These are phyloP conservation scores for Acanthamoeba triangularis DNA, from an alignment of 208 protist species.

Conservation along the genomic window DNA sequence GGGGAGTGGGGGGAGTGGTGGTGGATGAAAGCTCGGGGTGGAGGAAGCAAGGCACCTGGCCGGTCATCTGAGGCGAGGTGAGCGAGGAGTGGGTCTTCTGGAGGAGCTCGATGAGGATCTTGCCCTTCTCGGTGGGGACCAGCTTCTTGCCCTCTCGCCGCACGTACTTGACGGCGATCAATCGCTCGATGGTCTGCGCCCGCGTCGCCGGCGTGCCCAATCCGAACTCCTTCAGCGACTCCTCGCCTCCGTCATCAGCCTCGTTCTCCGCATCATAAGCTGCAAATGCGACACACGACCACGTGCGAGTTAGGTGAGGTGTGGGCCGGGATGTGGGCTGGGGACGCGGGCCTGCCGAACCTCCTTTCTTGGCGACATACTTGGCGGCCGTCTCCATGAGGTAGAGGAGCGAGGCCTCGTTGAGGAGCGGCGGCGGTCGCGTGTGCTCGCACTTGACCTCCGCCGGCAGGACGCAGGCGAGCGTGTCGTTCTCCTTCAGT, in stretches of 20 bases:
- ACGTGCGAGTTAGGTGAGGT: too few species aligned
- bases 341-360: neutral
- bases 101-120: slow-evolving; percentile 70
- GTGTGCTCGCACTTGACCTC: slow-evolving; percentile 17
- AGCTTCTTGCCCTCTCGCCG: slow-evolving; percentile 62
- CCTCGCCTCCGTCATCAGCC: neutral
- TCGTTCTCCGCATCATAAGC: slow-evolving; percentile 29
- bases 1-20: too few species aligned
- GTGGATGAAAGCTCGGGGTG: neutral
- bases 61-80: slow-evolving; percentile 42
- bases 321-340: neutral
- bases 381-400: slow-evolving; percentile 72
- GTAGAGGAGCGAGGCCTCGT: slow-evolving; percentile 48
- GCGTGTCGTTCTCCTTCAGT: slow-evolving; percentile 43
- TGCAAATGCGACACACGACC: neutral
- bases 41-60: neutral
- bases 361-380: slow-evolving; percentile 25
- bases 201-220: slow-evolving; percentile 73
- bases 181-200: slow-evolving; percentile 59
- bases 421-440: slow-evolving; percentile 60
- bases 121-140: slow-evolving; percentile 75
- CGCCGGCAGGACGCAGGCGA: slow-evolving; percentile 65
- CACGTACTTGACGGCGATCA: slow-evolving; percentile 68
- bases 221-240: slow-evolving; percentile 72
- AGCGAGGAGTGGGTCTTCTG: slow-evolving; percentile 57